Conservation (phyloP, 2,329 filamentous ascomycete genomes). For the Pseudogymnoascus sp. region DNA sequence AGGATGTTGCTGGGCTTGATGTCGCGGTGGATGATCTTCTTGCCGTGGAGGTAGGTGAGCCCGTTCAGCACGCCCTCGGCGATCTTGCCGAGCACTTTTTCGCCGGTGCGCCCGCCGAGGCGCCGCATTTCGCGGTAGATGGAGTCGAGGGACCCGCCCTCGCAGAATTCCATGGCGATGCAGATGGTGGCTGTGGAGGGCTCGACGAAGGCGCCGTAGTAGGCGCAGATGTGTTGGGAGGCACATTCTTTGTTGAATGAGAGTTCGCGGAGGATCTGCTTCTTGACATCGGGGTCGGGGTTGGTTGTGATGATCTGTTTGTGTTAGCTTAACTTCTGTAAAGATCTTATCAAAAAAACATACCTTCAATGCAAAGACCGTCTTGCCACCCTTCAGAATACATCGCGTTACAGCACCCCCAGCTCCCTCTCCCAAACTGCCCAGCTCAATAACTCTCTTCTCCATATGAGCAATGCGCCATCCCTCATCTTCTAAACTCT, state of each 20-base stretch:
- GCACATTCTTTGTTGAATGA: slow-evolving; percentile 98
- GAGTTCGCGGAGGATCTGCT: slow-evolving; percentile 92
- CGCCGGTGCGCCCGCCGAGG: slow-evolving; percentile 85
- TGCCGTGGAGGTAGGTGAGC: slow-evolving; percentile 86
- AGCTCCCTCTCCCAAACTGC: slow-evolving; percentile 86
- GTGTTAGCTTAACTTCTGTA: slow-evolving; percentile 18
- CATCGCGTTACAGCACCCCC: slow-evolving; percentile 92
- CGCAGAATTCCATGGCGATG: slow-evolving; percentile 98
- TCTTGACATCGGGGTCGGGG: slow-evolving; percentile 95
- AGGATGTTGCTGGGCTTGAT: slow-evolving; percentile 98
- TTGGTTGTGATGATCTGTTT: slow-evolving; percentile 91
- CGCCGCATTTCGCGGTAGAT: slow-evolving; percentile 98
- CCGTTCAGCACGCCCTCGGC: slow-evolving; percentile 91
- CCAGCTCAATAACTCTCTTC: slow-evolving; percentile 79
- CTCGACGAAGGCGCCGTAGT: slow-evolving; percentile 96
- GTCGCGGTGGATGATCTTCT: slow-evolving; percentile 97
- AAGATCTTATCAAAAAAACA: slow-evolving; percentile 20
- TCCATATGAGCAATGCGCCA: slow-evolving; percentile 92
- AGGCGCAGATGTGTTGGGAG: slow-evolving; percentile 91
- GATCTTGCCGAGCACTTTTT: slow-evolving; percentile 95
- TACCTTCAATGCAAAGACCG: slow-evolving; percentile 93
- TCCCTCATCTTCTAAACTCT: slow-evolving; percentile 88
- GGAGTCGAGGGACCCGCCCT: slow-evolving; percentile 90
- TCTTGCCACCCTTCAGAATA: slow-evolving; percentile 83
- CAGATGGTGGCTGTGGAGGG: slow-evolving; percentile 94